Evolutionary conservation across 164 flowering plant genomes (phyloP).

Genomic region (Euptelea pleiosperma): DNA sequence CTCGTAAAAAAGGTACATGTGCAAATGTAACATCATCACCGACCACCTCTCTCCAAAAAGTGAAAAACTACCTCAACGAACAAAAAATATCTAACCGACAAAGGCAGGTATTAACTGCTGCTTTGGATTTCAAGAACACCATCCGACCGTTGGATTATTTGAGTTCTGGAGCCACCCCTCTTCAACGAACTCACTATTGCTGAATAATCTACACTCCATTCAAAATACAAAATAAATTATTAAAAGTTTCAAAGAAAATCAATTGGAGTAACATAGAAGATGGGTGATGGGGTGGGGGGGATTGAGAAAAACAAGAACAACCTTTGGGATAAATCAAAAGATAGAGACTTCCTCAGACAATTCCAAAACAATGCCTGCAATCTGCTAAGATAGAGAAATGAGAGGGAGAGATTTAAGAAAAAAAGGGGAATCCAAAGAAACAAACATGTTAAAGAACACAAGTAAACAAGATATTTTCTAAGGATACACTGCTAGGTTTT

Average conservation of each 20-base stretch:
- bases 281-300: no score
- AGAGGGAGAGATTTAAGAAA: no score
- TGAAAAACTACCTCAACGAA: no score
- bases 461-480: not conserved
- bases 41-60: no score
- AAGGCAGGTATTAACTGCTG: not conserved
- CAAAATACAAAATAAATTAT: no score
- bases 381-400: not conserved
- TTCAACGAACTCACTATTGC: not conserved
- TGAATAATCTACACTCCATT: not conserved
- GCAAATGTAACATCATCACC: no score
- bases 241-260: not conserved
- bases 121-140: not conserved
- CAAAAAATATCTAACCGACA: not conserved
- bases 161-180: not conserved
- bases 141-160: no score
- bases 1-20: no score
- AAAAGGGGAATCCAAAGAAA: not conserved
- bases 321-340: not conserved
- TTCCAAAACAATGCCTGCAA: constrained; percentile 10
- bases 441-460: not conserved
- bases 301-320: not conserved
- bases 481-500: not conserved
- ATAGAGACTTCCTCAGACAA: not conserved
- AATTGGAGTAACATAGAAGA: no score